Evolutionary conservation across 768 basidiomycete genomes (phyloP).

Genomic region (Lactarius hengduanensis): DNA sequence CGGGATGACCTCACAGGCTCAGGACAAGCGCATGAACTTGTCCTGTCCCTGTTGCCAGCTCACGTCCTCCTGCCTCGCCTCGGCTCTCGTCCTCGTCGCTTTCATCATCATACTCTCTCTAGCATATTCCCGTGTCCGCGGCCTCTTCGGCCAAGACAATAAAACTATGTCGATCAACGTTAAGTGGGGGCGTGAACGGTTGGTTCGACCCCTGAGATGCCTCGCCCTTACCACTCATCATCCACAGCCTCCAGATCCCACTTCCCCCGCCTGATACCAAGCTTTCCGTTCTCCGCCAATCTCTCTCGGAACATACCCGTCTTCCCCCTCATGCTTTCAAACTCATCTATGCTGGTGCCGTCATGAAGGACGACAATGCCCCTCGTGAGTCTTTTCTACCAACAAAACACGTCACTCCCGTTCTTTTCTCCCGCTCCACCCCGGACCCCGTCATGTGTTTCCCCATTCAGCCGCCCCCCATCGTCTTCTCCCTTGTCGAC

Average conservation of each 20-base stretch:
- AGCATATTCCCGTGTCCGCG: slow-evolving; percentile 32
- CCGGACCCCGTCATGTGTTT: slow-evolving; percentile 25
- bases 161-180: slow-evolving; percentile 33
- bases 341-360: slow-evolving; percentile 84
- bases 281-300: slow-evolving; percentile 55
- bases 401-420: slow-evolving; percentile 7
- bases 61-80: slow-evolving; percentile 4
- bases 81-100: slow-evolving; percentile 5
- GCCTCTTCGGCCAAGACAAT: slow-evolving; percentile 27
- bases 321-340: slow-evolving; percentile 72
- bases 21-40: not conserved
- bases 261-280: slow-evolving; percentile 59
- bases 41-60: slow-evolving; percentile 8
- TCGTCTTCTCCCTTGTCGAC: not conserved
- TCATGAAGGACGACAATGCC: slow-evolving; percentile 80
- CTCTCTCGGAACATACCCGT: slow-evolving; percentile 72
- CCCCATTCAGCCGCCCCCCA: slow-evolving; percentile 14
- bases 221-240: slow-evolving; percentile 18
- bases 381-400: slow-evolving; percentile 46
- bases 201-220: slow-evolving; percentile 12
- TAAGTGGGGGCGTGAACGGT: slow-evolving; percentile 52
- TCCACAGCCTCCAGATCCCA: slow-evolving; percentile 46
- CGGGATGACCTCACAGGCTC: slow-evolving; percentile 11
- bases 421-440: slow-evolving; percentile 17
- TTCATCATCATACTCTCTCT: slow-evolving; percentile 36